A percentile compares a stretch with the other conserved stretches of the same genome.
phyloP scores from a whole-genome alignment of 108 stramenopile species.

The Nitzschia inconspicua region DNA sequence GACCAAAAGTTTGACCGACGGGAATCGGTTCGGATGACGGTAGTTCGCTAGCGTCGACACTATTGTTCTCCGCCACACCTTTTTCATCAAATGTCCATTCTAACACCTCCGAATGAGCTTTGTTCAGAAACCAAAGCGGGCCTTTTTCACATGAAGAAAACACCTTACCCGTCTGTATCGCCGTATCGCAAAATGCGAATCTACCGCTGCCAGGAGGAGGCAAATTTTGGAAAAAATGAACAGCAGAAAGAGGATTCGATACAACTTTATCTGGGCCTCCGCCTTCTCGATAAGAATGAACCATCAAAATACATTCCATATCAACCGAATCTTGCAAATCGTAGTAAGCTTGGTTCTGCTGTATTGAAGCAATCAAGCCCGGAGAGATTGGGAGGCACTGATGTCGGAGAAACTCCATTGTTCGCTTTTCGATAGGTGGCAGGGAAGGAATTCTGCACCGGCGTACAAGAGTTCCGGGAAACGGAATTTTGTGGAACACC shows the following conservation, averaged over 20 bases:
- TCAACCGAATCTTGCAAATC: conserved; percentile 28
- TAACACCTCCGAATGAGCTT: conserved; percentile 14
- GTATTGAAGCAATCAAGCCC: conserved; percentile 13
- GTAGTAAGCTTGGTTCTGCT: conserved; percentile 23
- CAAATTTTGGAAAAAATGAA: conserved; percentile 39
- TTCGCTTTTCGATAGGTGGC: not conserved
- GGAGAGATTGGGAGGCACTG: not conserved
- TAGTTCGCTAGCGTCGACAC: not conserved
- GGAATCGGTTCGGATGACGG: conserved; percentile 1
- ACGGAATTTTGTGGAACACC: conserved; percentile 53
- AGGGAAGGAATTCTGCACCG: conserved; percentile 24
- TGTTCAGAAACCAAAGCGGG: conserved; percentile 14
- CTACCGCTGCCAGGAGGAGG: conserved; percentile 54
- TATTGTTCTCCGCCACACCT: not conserved
- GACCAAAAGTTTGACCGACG: too few species aligned
- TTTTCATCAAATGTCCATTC: conserved; percentile 7
- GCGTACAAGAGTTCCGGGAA: conserved; percentile 50
- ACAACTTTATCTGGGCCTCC: not conserved
- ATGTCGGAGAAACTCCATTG: not conserved
- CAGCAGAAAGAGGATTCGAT: conserved; percentile 24
- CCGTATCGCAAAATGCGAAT: conserved; percentile 24
- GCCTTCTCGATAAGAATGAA: conserved; percentile 9
- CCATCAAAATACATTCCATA: conserved; percentile 30
- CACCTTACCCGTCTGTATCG: not conserved
- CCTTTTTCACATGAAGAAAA: not conserved